phyloP scores from a whole-genome alignment of 305 asterid species.

The Salvia sclarea region DNA sequence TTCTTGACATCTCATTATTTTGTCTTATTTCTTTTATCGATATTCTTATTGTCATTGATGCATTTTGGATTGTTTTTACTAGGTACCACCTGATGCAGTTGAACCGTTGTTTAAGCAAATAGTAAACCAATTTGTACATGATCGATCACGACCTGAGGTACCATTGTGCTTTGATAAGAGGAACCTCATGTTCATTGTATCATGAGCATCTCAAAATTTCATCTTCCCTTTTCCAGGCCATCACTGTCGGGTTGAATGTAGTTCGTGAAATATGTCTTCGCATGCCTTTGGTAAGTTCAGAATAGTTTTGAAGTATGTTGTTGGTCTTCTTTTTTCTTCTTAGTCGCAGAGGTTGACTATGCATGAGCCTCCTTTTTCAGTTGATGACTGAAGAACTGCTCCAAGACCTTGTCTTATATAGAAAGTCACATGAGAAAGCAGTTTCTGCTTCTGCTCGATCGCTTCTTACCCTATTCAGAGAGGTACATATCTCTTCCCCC shows the following conservation, averaged over 20 bases:
- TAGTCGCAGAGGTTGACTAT: conserved; percentile 12
- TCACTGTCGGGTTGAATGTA: conserved; percentile 82
- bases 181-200: conserved; percentile 14
- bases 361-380: conserved; percentile 41
- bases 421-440: conserved; percentile 83
- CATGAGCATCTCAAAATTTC: conserved; percentile 5
- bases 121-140: conserved; percentile 94
- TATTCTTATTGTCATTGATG: conserved; percentile 17
- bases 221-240: conserved; percentile 53
- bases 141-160: conserved; percentile 91
- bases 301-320: conserved; percentile 19
- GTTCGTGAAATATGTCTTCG: conserved; percentile 94
- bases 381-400: conserved; percentile 96
- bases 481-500: conserved; percentile 47
- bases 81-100: conserved; percentile 98
- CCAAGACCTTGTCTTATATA: conserved; percentile 91
- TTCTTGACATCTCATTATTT: conserved; percentile 20
- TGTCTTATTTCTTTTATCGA: conserved; percentile 12
- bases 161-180: conserved; percentile 19
- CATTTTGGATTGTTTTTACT: conserved; percentile 35
- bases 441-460: conserved; percentile 91
- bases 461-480: conserved; percentile 82
- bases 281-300: conserved; percentile 79
- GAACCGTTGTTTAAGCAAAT: conserved; percentile 92
- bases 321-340: not conserved